Conservation (phyloP, 768 basidiomycete species). For the Rhizopogon roseolus region DNA sequence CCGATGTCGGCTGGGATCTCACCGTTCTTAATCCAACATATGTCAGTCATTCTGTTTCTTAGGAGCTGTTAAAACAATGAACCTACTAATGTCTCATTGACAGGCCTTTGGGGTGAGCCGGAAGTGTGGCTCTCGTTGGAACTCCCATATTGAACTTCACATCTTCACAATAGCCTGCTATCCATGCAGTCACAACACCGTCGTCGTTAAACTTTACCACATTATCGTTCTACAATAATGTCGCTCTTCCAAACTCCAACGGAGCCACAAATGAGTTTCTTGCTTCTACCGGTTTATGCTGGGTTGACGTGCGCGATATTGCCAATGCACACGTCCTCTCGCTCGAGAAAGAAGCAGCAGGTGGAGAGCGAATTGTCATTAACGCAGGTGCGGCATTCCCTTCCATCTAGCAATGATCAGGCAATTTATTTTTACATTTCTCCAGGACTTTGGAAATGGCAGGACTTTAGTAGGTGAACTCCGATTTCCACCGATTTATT, state of each 20-base stretch:
- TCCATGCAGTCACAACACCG: constrained; percentile 35
- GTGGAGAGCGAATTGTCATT: constrained; percentile 54
- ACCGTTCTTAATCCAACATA: constrained; percentile 35
- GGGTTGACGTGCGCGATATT: constrained; percentile 53
- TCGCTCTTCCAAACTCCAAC: constrained; percentile 19
- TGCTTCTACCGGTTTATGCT: constrained; percentile 24
- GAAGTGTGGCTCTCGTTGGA: background rate
- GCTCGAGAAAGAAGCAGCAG: constrained; percentile 46
- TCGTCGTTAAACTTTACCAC: constrained; percentile 37
- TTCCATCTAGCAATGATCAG: too few relatives aligned
- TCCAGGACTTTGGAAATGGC: constrained; percentile 25
- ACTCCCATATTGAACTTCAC: background rate
- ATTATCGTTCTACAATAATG: constrained; percentile 27
- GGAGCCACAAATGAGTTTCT: constrained; percentile 20
- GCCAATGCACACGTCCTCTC: constrained; percentile 50
- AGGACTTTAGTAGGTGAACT: constrained; percentile 22
- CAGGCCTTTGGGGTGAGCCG: constrained; percentile 25
- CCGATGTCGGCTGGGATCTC: constrained; percentile 33
- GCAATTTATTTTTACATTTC: background rate
- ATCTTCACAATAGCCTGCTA: constrained; percentile 34
- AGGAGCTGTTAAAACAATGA: background rate
- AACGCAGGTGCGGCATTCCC: constrained; percentile 21
- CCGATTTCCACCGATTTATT: background rate
- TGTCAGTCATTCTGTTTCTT: constrained; percentile 16
- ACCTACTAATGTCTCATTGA: background rate